Evolutionary conservation across 2,329 filamentous ascomycete species (phyloP), one percentile per base, ranked within the genome.

Genomic region (Fusarium sp.): DNA sequence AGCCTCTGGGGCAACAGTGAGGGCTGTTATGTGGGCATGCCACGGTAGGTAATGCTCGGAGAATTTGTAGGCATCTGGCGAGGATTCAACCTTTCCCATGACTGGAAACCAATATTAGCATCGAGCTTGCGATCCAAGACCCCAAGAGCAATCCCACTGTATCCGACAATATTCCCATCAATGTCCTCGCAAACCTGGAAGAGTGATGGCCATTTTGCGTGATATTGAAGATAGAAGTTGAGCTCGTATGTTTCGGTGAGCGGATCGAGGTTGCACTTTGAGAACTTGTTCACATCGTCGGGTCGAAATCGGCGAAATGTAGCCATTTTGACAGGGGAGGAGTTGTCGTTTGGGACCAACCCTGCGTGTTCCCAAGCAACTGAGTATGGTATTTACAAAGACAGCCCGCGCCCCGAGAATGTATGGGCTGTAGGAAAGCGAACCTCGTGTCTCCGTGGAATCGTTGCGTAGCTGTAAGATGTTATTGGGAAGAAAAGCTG

Each of bases 241-340:
- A 97, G 87, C 79, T 97, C 93, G 83, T 98, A 99, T 61, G 96
- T 98, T 83, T 99, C 96, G n/a, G 96, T 98, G 67, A 97, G 86
- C 40, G 93, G 93, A 78, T 99, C 96, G 67, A 99, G 90, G 78
- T 99, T 99, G 81, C 94, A 97, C 71, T 93, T 90, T 73, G 96
- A 97, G 80, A 98, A 91, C 72, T 90, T 91, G 81, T 97, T 89
- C 67, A 98, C 86, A 79, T 99, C 96, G 72, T 88, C 86, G 2
- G 93, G 91, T 66, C 87, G 88, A 84, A 98, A 97, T 73, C 92
- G 89, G 57, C 94, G 91, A 77, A 98, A 92, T 59, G 91, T 92
- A 60, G 73, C 73, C 73, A 75, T 75, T 9, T 54, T 63, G 49
- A 18, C 27, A 63, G 9, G 18, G 29, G 44, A 11, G 33, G 23